These are phyloP conservation scores for Linnemannia exigua DNA, from an alignment of 192 early-diverging fungal species.

Conservation along the genomic window DNA sequence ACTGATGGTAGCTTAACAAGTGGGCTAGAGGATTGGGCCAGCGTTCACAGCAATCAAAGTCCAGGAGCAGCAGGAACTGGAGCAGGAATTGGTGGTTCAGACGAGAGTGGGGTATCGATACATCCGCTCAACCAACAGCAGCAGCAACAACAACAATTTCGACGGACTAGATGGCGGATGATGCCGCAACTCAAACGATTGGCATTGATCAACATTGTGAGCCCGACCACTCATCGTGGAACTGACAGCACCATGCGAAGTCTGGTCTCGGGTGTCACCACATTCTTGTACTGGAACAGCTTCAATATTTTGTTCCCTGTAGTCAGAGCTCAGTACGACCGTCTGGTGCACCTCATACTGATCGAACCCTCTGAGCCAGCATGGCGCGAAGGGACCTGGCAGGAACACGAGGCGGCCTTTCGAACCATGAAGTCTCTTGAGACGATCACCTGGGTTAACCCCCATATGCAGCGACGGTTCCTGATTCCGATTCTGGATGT, in stretches of 20 bases:
- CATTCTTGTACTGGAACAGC: constrained; percentile 42
- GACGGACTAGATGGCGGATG: neutral
- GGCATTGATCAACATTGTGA: constrained; percentile 40
- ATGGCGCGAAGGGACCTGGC: constrained; percentile 40
- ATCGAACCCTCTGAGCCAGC: constrained; percentile 38
- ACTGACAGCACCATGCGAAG: constrained; percentile 25
- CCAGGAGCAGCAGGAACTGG: neutral
- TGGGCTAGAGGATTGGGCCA: neutral
- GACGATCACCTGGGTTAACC: constrained; percentile 30
- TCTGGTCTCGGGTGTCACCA: constrained; percentile 17
- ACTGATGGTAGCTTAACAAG: neutral
- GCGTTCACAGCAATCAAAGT: constrained; percentile 15
- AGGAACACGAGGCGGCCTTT: constrained; percentile 26
- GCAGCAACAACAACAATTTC: neutral
- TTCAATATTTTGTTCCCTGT: constrained; percentile 44
- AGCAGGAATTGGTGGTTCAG: neutral
- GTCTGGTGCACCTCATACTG: constrained; percentile 17
- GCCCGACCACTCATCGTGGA: constrained; percentile 26
- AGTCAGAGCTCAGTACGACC: constrained; percentile 4
- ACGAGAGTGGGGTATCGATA: neutral
- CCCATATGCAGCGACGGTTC: constrained; percentile 27
- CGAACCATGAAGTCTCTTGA: constrained; percentile 17
- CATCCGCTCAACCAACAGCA: neutral
- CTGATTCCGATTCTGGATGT: constrained; percentile 31
- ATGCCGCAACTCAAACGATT: constrained; percentile 25